These are phyloP conservation scores for Mycocalia duriaeana DNA, from an alignment of 1,284 basidiomycete genomes.

Conservation along the genomic window DNA sequence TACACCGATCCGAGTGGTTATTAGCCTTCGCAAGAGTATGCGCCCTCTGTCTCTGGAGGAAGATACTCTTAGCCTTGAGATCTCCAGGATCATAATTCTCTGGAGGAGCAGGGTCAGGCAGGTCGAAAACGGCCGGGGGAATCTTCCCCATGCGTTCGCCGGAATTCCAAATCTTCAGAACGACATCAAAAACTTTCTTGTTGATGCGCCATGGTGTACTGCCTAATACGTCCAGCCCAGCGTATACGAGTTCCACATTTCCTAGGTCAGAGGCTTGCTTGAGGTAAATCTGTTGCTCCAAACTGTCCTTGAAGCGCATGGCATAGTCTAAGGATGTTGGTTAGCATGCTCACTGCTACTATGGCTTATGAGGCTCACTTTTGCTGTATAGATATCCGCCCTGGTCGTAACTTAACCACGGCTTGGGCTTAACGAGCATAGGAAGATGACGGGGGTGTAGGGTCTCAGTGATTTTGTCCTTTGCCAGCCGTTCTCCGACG, in stretches of 20 bases:
- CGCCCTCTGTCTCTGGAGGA: conserved; percentile 55
- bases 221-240: conserved; percentile 87
- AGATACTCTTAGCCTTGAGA: conserved; percentile 58
- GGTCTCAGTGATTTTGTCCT: conserved; percentile 72
- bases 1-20: conserved; percentile 89
- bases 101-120: conserved; percentile 63
- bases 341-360: conserved; percentile 5
- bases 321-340: conserved; percentile 44
- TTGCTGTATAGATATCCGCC: conserved; percentile 85
- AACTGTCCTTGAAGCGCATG: conserved; percentile 92
- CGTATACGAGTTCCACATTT: conserved; percentile 82
- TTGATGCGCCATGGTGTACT: conserved; percentile 93
- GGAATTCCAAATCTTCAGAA: conserved; percentile 70
- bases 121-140: conserved; percentile 61
- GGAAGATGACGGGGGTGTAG: conserved; percentile 92
- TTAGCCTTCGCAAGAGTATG: conserved; percentile 65
- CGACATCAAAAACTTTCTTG: conserved; percentile 45
- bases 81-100: conserved; percentile 63
- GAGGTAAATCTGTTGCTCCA: conserved; percentile 84
- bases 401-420: conserved; percentile 77
- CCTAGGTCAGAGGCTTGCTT: conserved; percentile 71
- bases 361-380: conserved; percentile 38
- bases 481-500: conserved; percentile 75
- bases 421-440: conserved; percentile 90
- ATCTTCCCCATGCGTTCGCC: conserved; percentile 74